Base-by-base conservation (phyloP, 352 stramenopile genomes). In the Aphanomyces invadans region DNA sequence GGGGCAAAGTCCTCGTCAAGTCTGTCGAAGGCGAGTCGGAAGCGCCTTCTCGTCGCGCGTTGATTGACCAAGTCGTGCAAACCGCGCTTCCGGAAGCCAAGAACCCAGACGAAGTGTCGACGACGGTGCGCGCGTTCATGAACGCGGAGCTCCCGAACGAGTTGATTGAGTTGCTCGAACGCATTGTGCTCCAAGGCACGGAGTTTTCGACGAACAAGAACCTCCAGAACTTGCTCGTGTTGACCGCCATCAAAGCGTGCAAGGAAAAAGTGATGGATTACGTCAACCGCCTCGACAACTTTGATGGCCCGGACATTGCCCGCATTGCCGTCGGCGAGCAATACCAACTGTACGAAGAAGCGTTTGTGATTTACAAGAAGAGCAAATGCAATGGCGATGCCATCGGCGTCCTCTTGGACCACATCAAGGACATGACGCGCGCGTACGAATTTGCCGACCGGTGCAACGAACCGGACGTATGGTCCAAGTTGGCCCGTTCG, bases 91-190 rank as follows among this genome's bases (percentile, higher is more conserved):
- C 97, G 19, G 97, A 99, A 76, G 99, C 95, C 52, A 95, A 97
- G 71, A 98, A 98, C 75, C 95, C 97, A 4, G 97, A 99, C 72
- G 96, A 99, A 76, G 97, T 99, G 46, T 99, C 97, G 51, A 98
- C 94, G 48, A 99, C 97, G 57, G 97, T 99, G 21, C 99, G 98
- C 78, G 97, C 97, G 29, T 99, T 99, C 81, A 99, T 99, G 96
- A 98, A 98, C 69, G 97, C 97, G 28, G 97, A 99, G 69, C 78
- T 99, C 67, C 97, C 97, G 63, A 95, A 97, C 71, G 97, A 99
- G 74, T 78, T 99, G 46, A 99, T 99, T 70, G 97, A 97, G 76
- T 80, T 99, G 52, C 86, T 99, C 19, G 97, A 99, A 77, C 92
- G 97, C 59, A 99, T 99, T 68, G 96, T 99, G 53, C 83, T 99